phyloP scores from a whole-genome alignment of 768 basidiomycete species.

The Agaricus blazei region DNA sequence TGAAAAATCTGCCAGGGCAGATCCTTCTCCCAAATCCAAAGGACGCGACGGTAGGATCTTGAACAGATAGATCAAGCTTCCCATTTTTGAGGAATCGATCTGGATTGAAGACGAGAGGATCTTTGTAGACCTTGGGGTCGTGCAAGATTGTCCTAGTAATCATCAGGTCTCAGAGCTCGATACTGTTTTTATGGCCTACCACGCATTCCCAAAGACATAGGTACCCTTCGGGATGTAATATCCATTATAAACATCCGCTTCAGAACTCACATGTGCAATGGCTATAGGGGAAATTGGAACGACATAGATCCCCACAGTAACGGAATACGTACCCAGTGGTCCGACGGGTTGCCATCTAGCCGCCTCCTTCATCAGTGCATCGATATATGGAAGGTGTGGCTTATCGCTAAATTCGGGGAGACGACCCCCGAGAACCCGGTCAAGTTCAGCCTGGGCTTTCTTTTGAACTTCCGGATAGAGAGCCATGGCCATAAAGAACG shows the following conservation, averaged over 20 bases:
- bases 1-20: constrained; percentile 22
- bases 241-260: neutral
- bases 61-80: constrained; percentile 17
- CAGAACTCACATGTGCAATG: neutral
- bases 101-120: constrained; percentile 22
- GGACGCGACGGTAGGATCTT: constrained; percentile 20
- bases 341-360: constrained; percentile 26
- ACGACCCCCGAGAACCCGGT: constrained; percentile 16
- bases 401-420: constrained; percentile 25
- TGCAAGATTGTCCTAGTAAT: constrained; percentile 15
- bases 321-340: constrained; percentile 16
- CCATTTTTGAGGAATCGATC: constrained; percentile 24
- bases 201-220: neutral
- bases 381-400: constrained; percentile 25
- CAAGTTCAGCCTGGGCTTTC: constrained; percentile 14
- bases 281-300: neutral
- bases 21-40: constrained; percentile 28
- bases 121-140: constrained; percentile 15
- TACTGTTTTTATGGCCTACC: neutral
- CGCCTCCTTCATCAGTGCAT: constrained; percentile 30
- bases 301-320: neutral
- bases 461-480: constrained; percentile 13
- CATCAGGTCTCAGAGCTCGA: neutral
- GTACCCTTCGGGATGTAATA: constrained; percentile 1
- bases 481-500: constrained; percentile 16